Base-by-base conservation (phyloP, 768 basidiomycete species). In the Lactarius psammicola region DNA sequence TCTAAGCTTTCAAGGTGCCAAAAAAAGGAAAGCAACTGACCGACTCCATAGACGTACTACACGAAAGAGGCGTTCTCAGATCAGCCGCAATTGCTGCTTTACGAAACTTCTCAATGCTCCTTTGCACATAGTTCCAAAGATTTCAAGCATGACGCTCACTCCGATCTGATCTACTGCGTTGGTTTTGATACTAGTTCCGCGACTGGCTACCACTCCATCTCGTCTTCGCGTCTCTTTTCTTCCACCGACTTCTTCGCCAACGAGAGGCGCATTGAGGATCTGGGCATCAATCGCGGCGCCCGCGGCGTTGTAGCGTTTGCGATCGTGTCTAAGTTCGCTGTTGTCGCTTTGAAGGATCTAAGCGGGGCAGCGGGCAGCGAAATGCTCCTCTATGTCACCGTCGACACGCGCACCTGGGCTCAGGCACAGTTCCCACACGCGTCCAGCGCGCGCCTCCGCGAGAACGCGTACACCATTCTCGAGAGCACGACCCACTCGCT, bases 381-480 rank as follows among this genome's bases (percentile, higher is more conserved):
- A 69, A 91, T 92, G 89, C 75, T 88, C 55, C 80, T 98, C 11
- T 98, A 94, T 72, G 94, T 97, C 42, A 85, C 90, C 0, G 81
- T 92, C 4, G 92, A 98, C 74, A 87, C 91, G 8, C 82, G 84
- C 71, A 83, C 80, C 1, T 99, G 95, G 95, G 88, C 90, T 2
- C 87, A 88, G 70, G 94, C 93, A 2, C 86, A 87, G 66, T 98
- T 99, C 81, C 97, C 97, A 3, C 97, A 97, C 72, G 88, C 91
- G 3, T 88, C 87, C 0, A 86, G 85, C 2, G 88, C 90, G 2
- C 82, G 83, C 40, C 82, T 97, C 17, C 84, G 87, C 8, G 94
- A 95, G 78, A 95, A 96, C 73, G 92, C 92, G 7, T 98, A 99
- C 75, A 99, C 97, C 11, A 87, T 99, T 71, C 89, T 99, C 65